These are phyloP conservation scores for Annulohypoxylon truncatum DNA, from an alignment of 2,329 filamentous ascomycete genomes.

Conservation along the genomic window DNA sequence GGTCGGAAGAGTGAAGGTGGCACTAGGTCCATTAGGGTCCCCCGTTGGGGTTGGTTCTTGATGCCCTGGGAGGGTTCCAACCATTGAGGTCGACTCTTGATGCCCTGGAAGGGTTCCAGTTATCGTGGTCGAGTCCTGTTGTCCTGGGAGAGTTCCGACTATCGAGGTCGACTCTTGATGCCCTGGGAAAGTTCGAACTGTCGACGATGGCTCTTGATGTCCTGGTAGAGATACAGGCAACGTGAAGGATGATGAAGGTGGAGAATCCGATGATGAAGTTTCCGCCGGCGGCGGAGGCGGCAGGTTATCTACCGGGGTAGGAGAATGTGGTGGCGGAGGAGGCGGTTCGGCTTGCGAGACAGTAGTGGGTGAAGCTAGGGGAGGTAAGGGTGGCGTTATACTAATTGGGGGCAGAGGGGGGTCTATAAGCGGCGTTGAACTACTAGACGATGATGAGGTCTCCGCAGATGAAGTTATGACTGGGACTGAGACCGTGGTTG, in stretches of 20 bases:
- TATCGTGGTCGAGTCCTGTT: no score
- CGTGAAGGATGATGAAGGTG: neutral
- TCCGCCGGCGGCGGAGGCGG: constrained; percentile 5
- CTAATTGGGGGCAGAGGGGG: neutral
- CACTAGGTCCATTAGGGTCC: neutral
- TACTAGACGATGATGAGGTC: neutral
- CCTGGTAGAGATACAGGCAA: neutral
- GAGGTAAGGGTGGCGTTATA: neutral
- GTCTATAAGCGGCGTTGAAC: neutral
- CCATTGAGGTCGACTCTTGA: neutral
- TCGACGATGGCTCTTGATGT: neutral
- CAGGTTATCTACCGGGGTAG: neutral
- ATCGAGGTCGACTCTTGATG: neutral
- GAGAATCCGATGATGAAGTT: neutral
- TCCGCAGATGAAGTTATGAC: neutral
- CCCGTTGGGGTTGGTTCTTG: constrained; percentile 2
- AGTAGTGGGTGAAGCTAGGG: neutral
- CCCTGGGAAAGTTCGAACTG: neutral
- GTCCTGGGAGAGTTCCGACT: no score
- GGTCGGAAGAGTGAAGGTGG: neutral
- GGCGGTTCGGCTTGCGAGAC: neutral
- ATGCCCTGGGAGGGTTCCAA: neutral
- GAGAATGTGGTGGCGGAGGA: constrained; percentile 6
- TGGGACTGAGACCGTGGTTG: neutral
- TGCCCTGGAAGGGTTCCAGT: neutral